Percentiles rank a stretch among this genome's conserved stretches.
Conservation (phyloP, 768 basidiomycete species). For the Rhodotorula diobovata region DNA sequence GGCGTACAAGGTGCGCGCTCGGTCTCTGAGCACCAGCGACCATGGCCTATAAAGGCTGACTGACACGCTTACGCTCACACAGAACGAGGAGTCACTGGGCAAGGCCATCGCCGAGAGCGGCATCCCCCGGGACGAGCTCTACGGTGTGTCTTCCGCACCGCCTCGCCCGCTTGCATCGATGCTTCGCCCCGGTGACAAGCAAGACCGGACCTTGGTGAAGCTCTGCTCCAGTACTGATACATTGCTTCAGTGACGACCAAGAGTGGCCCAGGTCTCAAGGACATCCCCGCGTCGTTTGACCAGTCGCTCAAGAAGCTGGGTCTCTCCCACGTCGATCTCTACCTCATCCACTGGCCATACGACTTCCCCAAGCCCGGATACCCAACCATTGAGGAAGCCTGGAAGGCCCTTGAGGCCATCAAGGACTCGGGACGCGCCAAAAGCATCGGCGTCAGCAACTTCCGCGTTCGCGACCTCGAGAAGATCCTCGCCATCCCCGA, state of each 20-base stretch:
- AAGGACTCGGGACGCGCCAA: conserved; percentile 52
- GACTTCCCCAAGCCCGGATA: conserved; percentile 25
- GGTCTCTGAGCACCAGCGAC: neutral
- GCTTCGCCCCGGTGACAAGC: no score
- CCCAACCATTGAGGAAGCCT: conserved; percentile 21
- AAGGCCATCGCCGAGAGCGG: conserved; percentile 43
- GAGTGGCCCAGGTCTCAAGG: conserved; percentile 19
- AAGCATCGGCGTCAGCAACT: conserved; percentile 51
- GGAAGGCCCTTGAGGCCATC: conserved; percentile 56
- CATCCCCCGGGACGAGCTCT: conserved; percentile 49
- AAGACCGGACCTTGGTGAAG: no score
- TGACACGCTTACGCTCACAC: neutral
- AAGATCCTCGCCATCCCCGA: conserved; percentile 45
- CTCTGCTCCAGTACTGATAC: neutral
- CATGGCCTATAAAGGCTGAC: neutral
- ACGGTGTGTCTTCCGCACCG: conserved; percentile 44
- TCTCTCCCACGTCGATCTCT: conserved; percentile 48
- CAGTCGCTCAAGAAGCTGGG: conserved; percentile 58
- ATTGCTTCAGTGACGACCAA: conserved; percentile 37
- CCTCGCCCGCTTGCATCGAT: no score
- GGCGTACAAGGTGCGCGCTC: conserved; percentile 36
- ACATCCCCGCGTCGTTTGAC: conserved; percentile 54
- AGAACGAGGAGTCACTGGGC: conserved; percentile 40
- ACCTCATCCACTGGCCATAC: conserved; percentile 39
- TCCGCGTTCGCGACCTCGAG: conserved; percentile 46